Base-by-base conservation (phyloP, 441 rosid species). In the Geranium incanum region DNA sequence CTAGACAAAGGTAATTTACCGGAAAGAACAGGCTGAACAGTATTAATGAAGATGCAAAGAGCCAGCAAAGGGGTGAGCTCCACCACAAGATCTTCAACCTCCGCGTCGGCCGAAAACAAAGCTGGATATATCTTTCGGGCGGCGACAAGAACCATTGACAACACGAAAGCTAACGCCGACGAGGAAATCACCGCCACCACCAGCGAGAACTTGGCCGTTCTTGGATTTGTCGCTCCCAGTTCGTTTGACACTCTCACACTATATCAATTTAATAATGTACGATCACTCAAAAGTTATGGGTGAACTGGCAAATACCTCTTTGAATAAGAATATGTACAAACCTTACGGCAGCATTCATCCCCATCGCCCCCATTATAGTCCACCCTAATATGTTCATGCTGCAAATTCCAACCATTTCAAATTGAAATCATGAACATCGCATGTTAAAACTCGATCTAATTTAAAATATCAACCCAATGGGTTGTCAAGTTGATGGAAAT, bases 381-480 rank as follows among this genome's bases (percentile, higher is more conserved):
- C 75, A 72, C n/a, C 66, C 75, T 48, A 72, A 48, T n/a, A 72
- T 72, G 48, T 50, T 66, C 65, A 66, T 66, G 70, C 75, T 72
- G 50, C 65, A 48, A 68, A 12, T 68, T 65, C n/a, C 0, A 11
- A 15, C 60, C 11, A 52, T 3, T 52, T 52, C 60, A 11, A 1
- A 6, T 15, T 52, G 1, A 11, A 52, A 11, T 52, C n/a, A 52
- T 52, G 0, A 52, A 28, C 33, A 28, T 28, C 33, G 3, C 33
- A 28, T 28, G 33, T 28, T 28, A 28, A 28, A 28, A 28, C 33
- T 28, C 33, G 33, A 28, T 28, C 33, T 28, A 0, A 28, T 28
- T 28, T 1, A 28, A 2, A 28, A 28, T 28, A 1, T 28, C 1
- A 1, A 28, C 33, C 33, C 33, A 23, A 23, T 23, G 3, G 33